Percentiles rank a stretch among this genome's conserved stretches.
phyloP scores from a whole-genome alignment of 139 green algal species.

The Chlorella ohadii region DNA sequence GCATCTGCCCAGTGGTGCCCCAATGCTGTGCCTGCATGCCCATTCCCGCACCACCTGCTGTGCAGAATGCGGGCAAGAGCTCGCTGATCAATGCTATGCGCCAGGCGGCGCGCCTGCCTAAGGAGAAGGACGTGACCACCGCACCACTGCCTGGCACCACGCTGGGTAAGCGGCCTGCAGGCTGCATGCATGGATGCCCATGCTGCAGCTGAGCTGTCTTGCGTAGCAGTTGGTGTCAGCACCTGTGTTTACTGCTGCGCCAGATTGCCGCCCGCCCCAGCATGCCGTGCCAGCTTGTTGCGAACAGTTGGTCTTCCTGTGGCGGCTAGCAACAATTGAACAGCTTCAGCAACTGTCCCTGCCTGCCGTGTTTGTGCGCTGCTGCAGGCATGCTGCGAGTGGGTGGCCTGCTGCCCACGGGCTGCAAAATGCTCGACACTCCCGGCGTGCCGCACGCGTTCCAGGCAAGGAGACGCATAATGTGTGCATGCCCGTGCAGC shows the following conservation, averaged over 20 bases:
- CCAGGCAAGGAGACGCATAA: slow-evolving; percentile 76
- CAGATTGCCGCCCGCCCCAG: no score
- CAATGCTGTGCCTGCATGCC: no score
- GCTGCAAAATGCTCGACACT: slow-evolving; percentile 90
- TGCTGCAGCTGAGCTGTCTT: background rate
- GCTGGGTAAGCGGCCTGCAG: slow-evolving; percentile 56
- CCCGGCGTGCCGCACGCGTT: slow-evolving; percentile 93
- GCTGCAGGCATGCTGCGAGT: slow-evolving; percentile 81
- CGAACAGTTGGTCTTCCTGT: no score
- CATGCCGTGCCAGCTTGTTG: no score
- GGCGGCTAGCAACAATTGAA: no score
- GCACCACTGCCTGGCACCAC: slow-evolving; percentile 94
- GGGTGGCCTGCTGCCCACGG: slow-evolving; percentile 76
- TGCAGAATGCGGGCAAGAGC: slow-evolving; percentile 94
- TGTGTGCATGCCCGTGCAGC: no score
- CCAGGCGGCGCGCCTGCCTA: slow-evolving; percentile 48
- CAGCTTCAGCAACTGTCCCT: no score
- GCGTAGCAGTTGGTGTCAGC: background rate
- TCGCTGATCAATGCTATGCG: slow-evolving; percentile 95
- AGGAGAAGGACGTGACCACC: slow-evolving; percentile 73
- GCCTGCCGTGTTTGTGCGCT: background rate
- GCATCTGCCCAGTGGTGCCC: no score
- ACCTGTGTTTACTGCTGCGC: background rate
- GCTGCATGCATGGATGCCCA: background rate
- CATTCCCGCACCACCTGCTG: background rate